phyloP scores from a whole-genome alignment of 2,329 filamentous ascomycete genomes.

The Epichloe elymi region DNA sequence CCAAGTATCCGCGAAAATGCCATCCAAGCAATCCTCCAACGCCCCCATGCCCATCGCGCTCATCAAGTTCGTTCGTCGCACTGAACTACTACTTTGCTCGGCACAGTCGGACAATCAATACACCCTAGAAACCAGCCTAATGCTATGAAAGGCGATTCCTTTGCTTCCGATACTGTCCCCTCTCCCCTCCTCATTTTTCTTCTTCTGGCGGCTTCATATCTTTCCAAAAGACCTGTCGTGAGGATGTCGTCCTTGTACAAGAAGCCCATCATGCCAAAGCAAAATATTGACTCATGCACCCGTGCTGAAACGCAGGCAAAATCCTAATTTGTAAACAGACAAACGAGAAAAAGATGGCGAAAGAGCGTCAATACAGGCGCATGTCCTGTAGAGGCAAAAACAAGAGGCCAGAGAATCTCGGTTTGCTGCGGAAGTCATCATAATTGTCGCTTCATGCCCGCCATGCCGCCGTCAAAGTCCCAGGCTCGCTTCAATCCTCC shows the following conservation, averaged over 20 bases:
- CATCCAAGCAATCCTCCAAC: background rate
- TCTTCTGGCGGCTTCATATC: background rate
- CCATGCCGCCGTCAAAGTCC: slow-evolving; percentile 35
- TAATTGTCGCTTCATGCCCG: slow-evolving; percentile 19
- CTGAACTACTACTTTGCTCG: background rate
- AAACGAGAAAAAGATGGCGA: no score
- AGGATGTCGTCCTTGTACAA: no score
- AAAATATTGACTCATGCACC: no score
- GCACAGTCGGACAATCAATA: background rate
- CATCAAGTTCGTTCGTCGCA: background rate
- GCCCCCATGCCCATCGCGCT: background rate
- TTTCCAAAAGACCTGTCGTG: background rate
- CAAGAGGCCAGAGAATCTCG: background rate
- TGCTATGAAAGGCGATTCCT: background rate
- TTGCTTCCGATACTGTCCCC: background rate
- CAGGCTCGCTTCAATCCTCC: slow-evolving; percentile 49
- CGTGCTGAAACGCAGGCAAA: no score
- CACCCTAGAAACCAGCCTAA: background rate
- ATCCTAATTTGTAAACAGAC: no score
- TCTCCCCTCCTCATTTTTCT: background rate
- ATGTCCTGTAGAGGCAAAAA: background rate
- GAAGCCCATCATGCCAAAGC: no score
- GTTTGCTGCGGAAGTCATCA: background rate
- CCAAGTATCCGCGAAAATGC: background rate
- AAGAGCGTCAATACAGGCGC: background rate